phyloP scores from a whole-genome alignment of 108 stramenopile genomes.

The Schizochytrium sp. region DNA sequence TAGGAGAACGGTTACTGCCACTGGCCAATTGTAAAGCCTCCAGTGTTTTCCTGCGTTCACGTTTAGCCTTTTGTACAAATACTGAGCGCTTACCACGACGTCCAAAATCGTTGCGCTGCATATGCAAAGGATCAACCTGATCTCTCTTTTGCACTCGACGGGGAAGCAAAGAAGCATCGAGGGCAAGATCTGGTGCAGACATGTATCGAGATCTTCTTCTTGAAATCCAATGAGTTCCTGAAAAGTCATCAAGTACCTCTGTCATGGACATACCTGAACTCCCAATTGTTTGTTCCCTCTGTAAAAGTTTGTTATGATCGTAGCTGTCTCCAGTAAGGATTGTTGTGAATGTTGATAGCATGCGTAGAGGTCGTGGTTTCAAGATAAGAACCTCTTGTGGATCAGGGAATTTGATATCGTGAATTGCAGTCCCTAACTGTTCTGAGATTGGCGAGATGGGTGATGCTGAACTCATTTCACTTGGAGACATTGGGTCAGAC shows the following conservation, averaged over 20 bases:
- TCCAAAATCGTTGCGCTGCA: not conserved
- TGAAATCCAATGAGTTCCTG: constrained; percentile 7
- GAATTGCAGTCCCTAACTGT: not conserved
- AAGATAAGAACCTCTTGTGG: not conserved
- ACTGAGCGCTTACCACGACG: constrained; percentile 19
- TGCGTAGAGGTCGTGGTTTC: constrained; percentile 1
- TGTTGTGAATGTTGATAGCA: not conserved
- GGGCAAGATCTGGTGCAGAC: not conserved
- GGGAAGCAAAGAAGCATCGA: not conserved
- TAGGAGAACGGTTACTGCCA: too few species aligned
- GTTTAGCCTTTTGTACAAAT: not conserved
- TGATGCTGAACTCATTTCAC: not conserved
- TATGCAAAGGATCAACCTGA: not conserved
- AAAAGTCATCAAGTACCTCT: not conserved
- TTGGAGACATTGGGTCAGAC: constrained; percentile 11
- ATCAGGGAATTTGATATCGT: not conserved
- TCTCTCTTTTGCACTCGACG: not conserved
- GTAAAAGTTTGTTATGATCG: not conserved
- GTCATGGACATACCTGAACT: not conserved
- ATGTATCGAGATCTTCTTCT: not conserved
- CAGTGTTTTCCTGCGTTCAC: not conserved
- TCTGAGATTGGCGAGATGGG: not conserved
- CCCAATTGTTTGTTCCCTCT: not conserved
- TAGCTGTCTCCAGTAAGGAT: not conserved
- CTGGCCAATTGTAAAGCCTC: too few species aligned